Percentiles rank a stretch among this genome's conserved stretches.
phyloP scores from a whole-genome alignment of 768 basidiomycete genomes.

The Suillus clintonianus region DNA sequence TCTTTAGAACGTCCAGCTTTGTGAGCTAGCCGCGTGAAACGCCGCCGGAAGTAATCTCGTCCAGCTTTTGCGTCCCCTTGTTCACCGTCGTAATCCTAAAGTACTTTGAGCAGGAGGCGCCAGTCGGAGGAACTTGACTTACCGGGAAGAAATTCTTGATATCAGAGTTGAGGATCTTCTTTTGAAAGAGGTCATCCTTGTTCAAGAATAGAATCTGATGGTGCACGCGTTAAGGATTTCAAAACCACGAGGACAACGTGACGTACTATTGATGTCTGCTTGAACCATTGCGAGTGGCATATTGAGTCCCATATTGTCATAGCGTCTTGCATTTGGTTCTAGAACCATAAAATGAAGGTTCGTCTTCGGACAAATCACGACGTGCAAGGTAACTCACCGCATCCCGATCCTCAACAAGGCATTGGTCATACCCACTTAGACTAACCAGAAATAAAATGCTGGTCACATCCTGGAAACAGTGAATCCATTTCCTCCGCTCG shows the following conservation, averaged over 20 bases:
- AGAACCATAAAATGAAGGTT: neutral
- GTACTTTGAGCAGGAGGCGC: constrained; percentile 5
- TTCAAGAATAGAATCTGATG: constrained; percentile 89
- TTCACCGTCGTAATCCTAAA: constrained; percentile 83
- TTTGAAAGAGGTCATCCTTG: constrained; percentile 91
- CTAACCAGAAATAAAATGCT: constrained; percentile 91
- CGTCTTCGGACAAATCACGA: constrained; percentile 3
- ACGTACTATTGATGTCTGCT: constrained; percentile 86
- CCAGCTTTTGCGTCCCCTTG: constrained; percentile 71
- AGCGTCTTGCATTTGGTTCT: constrained; percentile 99
- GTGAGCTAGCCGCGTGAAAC: constrained; percentile 80
- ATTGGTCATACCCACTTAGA: constrained; percentile 92
- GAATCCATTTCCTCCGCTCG: constrained; percentile 92
- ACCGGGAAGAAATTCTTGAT: constrained; percentile 91
- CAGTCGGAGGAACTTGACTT: constrained; percentile 20
- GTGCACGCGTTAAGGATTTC: constrained; percentile 2
- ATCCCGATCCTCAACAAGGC: constrained; percentile 89
- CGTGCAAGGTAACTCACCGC: constrained; percentile 54
- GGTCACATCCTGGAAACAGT: constrained; percentile 93
- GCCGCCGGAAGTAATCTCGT: constrained; percentile 86
- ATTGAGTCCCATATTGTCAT: constrained; percentile 99
- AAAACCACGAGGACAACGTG: neutral
- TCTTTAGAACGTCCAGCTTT: constrained; percentile 84
- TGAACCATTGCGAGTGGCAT: constrained; percentile 98
- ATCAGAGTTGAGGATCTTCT: constrained; percentile 78